Base-by-base conservation (phyloP, 352 stramenopile genomes). In the Aphanomyces astaci region DNA sequence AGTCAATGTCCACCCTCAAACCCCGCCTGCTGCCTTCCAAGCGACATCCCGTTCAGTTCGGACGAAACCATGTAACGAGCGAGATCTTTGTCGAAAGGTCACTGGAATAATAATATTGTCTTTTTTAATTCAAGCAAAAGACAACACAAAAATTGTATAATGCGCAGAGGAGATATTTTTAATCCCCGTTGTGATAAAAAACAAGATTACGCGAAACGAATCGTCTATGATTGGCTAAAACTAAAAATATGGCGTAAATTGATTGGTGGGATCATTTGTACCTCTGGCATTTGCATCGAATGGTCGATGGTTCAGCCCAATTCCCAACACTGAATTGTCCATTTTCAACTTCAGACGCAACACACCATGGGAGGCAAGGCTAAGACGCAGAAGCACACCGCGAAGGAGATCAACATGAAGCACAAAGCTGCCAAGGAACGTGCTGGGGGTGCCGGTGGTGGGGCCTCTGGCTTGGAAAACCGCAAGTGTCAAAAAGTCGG, bases 341-440 rank as follows among this genome's bases (percentile, higher is more conserved):
- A 25, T 63, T 15, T 46, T 19, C 46, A 31, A 17, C 15, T 17
- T 31, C 31, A 1, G 15, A 33, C 32, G 56, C 28, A 55, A 66
- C 48, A 39, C 70, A 73, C 4, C 36, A 89, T 89, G 81, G 81
- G 79, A 43, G 81, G 81, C 72, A 89, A 89, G 73, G 81, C 81
- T 19, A 89, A 88, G 63, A 86, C 87, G 71, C 82, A 88, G 76
- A 89, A 89, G 73, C 81, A 89, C 71, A 88, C 81, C 66, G 81
- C 81, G 10, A 83, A 83, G 66, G 81, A 89, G 36, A 74, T 89
- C 36, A 70, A 78, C 27, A 72, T 78, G 55, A 85, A 86, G 73
- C 68, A 53, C 56, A 65, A 65, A 39, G 56, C 56, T 39, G 56
- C 56, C 39, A 65, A 65, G 56, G 56, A 65, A 36, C 56, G 56